Percentiles rank a stretch among this genome's conserved stretches.
Evolutionary conservation across 225 moss, liverwort and hornwort genomes (phyloP).

Genomic region (Anthoceros angustus): DNA sequence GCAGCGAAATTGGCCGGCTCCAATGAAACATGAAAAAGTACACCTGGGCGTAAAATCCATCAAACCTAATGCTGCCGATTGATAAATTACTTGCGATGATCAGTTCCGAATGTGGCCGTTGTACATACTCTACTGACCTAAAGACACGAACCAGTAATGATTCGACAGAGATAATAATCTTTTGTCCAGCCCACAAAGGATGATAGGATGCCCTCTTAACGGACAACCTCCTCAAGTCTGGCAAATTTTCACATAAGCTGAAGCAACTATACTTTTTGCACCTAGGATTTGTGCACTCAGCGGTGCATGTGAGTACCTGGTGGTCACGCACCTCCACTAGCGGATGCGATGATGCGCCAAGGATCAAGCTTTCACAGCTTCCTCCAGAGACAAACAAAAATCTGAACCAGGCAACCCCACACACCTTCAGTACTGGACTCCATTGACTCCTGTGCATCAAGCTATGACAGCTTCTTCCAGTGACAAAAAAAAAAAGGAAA

Average conservation of each 20-base stretch:
- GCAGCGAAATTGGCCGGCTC: no score
- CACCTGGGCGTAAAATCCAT: no score
- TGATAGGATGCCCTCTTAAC: background rate
- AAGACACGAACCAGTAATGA: no score
- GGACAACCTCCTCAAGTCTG: background rate
- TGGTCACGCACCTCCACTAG: background rate
- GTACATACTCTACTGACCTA: no score
- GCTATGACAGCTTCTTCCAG: slow-evolving; percentile 1
- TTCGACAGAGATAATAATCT: no score
- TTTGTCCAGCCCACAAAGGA: background rate
- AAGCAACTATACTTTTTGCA: background rate
- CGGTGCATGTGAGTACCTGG: background rate
- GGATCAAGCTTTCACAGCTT: slow-evolving; percentile 5
- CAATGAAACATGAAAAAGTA: no score
- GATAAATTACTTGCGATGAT: no score
- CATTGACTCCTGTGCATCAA: slow-evolving; percentile 2
- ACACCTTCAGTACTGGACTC: slow-evolving; percentile 4
- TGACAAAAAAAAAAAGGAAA: background rate
- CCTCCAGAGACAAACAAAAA: slow-evolving; percentile 2
- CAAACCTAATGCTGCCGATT: no score
- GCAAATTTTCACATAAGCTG: background rate
- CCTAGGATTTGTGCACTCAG: background rate
- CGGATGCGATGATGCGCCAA: background rate
- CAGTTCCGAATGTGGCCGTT: no score
- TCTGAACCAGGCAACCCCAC: slow-evolving; percentile 6